These are phyloP conservation scores for Yamadazyma kitorensis DNA, from an alignment of 805 yeast species.

Conservation along the genomic window DNA sequence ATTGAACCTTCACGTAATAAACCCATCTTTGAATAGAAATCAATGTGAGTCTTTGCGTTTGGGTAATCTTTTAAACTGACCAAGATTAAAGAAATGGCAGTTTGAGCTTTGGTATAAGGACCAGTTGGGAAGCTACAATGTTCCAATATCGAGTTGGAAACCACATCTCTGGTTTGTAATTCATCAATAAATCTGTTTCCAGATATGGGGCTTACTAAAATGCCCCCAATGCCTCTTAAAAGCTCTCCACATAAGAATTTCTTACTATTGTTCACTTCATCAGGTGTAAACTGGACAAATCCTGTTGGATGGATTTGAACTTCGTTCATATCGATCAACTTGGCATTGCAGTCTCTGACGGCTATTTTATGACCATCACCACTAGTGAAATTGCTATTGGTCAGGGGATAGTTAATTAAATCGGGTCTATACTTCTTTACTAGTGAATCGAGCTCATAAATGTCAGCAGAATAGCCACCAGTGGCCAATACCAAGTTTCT, in stretches of 20 bases:
- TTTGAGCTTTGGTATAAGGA: constrained; percentile 7
- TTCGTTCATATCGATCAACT: constrained; percentile 55
- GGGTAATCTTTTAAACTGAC: constrained; percentile 44
- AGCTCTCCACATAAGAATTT: constrained; percentile 62
- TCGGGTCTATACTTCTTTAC: constrained; percentile 47
- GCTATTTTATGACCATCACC: constrained; percentile 60
- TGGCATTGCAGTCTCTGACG: constrained; percentile 42
- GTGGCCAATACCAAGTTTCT: constrained; percentile 49
- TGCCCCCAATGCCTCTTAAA: constrained; percentile 58
- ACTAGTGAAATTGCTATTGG: constrained; percentile 54
- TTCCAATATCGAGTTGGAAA: constrained; percentile 41
- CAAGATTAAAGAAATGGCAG: constrained; percentile 21
- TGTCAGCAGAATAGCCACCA: constrained; percentile 55
- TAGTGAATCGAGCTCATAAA: constrained; percentile 30
- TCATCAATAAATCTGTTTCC: constrained; percentile 56
- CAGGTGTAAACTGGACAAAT: constrained; percentile 43
- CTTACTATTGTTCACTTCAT: constrained; percentile 19
- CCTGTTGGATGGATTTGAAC: constrained; percentile 66
- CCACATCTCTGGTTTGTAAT: constrained; percentile 50
- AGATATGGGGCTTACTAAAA: constrained; percentile 41
- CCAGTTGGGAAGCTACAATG: constrained; percentile 18
- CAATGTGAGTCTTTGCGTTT: constrained; percentile 47
- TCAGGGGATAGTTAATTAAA: constrained; percentile 45
- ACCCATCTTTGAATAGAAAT: constrained; percentile 41
- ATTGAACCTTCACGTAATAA: constrained; percentile 24